Evolutionary conservation across 2,329 filamentous ascomycete genomes (phyloP), one percentile per base, ranked within the genome.

Genomic region (Aspergillus felis): DNA sequence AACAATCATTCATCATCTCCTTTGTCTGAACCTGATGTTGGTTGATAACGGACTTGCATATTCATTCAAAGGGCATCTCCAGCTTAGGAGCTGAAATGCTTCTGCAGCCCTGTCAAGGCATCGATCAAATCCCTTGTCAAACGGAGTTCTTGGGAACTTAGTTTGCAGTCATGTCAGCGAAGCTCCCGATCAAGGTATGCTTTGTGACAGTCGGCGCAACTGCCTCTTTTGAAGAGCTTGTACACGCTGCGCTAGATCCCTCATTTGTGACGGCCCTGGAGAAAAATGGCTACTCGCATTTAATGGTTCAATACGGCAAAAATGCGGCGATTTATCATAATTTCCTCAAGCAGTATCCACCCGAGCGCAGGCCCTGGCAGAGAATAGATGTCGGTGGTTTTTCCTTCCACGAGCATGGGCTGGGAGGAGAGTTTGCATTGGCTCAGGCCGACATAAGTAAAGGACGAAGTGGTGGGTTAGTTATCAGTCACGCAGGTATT

Each of bases 191-290:
- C 51, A 80, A 79, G 62, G 50, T 76, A 54, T 94, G 90, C 71
- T 90, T 99, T 64, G 88, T 97, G 55, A 97, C 94, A 0, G 89
- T 96, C 29, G 94, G 94, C 56, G 93, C 94, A 5, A 99, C 93
- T 0, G 92, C 92, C 17, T 84, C 88, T 22, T 99, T 99, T 75
- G 80, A 82, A 53, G 74, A 81, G 6, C 83, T 99, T 2, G 82
- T 96, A 56, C 76, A 81, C 47, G 84, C 87, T 32, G 83, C 88
- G 10, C 77, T 95, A 5, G 76, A 81, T 20, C 76, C 82, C 0
- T 65, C 73, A 0, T 92, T 94, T 68, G 79, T 95, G 60, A 64
- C 78, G 5, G 79, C 81, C 4, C 81, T 97, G 12, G 68, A 72
- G 10, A 67, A 76, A 2, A 73, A 82, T 10, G 81, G 82, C 48